Evolutionary conservation across 2,329 filamentous ascomycete genomes (phyloP).

Genomic region (Scedosporium aurantiacum): DNA sequence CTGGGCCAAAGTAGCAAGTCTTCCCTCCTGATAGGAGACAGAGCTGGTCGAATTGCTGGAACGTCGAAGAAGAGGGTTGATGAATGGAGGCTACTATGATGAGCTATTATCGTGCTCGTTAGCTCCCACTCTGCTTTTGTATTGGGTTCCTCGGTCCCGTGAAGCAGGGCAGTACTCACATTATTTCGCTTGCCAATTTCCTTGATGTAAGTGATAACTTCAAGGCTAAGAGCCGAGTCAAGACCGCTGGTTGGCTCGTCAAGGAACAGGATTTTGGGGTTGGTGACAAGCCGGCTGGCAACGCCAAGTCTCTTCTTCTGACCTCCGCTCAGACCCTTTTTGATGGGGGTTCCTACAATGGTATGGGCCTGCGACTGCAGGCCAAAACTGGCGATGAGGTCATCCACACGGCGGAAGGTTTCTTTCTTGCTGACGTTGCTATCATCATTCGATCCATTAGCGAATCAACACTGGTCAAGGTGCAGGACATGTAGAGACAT

Average conservation of each 20-base stretch:
- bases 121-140: not conserved
- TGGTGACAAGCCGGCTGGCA: slow-evolving; percentile 70
- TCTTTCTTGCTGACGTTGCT: slow-evolving; percentile 37
- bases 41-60: slow-evolving; percentile 70
- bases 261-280: slow-evolving; percentile 69
- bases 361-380: slow-evolving; percentile 57
- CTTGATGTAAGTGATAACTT: slow-evolving; percentile 66
- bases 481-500: slow-evolving; percentile 11
- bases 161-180: slow-evolving; percentile 25
- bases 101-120: slow-evolving; percentile 31
- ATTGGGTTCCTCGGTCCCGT: not conserved
- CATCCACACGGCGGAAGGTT: slow-evolving; percentile 50
- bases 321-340: slow-evolving; percentile 74
- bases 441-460: not conserved
- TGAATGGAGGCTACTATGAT: slow-evolving; percentile 77
- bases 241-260: slow-evolving; percentile 78
- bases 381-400: slow-evolving; percentile 61
- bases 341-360: slow-evolving; percentile 70
- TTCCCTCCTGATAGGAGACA: slow-evolving; percentile 60
- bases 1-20: slow-evolving; percentile 61
- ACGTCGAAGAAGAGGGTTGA: slow-evolving; percentile 71
- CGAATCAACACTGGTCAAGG: not conserved
- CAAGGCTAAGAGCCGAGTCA: slow-evolving; percentile 64
- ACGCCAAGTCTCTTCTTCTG: slow-evolving; percentile 75
- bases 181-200: slow-evolving; percentile 55